A percentile compares a stretch with the other conserved stretches of the same genome.
Evolutionary conservation across 2,329 filamentous ascomycete genomes (phyloP).

Genomic region (Cladosporium halotolerans): DNA sequence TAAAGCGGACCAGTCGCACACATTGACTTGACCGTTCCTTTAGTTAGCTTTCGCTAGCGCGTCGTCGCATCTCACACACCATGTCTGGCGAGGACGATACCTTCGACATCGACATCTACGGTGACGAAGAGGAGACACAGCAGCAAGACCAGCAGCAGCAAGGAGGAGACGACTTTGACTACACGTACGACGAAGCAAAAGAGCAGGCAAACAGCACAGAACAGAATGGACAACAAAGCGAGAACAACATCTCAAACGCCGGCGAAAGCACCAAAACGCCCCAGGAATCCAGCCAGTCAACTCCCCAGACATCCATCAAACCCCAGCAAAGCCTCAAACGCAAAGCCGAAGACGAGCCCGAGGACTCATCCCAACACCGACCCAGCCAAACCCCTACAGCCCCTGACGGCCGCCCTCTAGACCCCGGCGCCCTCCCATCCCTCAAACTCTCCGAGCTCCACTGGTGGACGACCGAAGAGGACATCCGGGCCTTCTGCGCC

Average conservation of each 20-base stretch:
- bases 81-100: conserved; percentile 57
- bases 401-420: conserved; percentile 38
- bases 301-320: conserved; percentile 18
- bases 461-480: conserved; percentile 97
- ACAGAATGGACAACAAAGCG: conserved; percentile 37
- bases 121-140: conserved; percentile 42
- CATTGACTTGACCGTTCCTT: not conserved
- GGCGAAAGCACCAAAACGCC: conserved; percentile 23
- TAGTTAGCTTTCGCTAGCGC: conserved; percentile 1
- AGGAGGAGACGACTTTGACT: conserved; percentile 22
- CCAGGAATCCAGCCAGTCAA: not conserved
- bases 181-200: conserved; percentile 18
- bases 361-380: conserved; percentile 15
- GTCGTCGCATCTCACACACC: conserved; percentile 12
- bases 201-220: conserved; percentile 9
- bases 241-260: conserved; percentile 32
- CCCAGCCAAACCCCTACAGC: conserved; percentile 8
- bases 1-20: not conserved
- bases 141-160: conserved; percentile 11
- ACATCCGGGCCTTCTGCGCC: conserved; percentile 70
- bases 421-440: conserved; percentile 60
- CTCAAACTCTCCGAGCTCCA: conserved; percentile 82
- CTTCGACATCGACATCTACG: conserved; percentile 66
- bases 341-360: conserved; percentile 52
- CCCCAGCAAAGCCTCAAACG: conserved; percentile 52